Conservation (phyloP, 495 filamentous ascomycete genomes). For the Penicillium lividum region DNA sequence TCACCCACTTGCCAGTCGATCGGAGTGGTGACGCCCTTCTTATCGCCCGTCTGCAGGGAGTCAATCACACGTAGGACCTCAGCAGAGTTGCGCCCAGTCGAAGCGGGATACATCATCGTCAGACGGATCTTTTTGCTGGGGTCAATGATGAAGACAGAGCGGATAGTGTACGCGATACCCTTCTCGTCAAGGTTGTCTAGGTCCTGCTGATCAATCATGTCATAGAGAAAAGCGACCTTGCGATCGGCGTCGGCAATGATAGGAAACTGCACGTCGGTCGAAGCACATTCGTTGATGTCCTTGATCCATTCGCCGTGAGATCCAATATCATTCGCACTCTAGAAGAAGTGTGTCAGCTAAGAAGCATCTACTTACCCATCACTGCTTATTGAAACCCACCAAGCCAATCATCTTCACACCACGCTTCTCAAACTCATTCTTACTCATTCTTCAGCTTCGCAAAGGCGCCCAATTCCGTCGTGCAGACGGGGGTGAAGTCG, state of each 20-base stretch:
- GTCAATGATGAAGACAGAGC: slow-evolving; percentile 98
- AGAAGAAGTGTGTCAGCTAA: slow-evolving; percentile 51
- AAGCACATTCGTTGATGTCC: slow-evolving; percentile 92
- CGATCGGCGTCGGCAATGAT: slow-evolving; percentile 97
- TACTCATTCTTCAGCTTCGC: slow-evolving; percentile 62
- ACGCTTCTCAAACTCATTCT: slow-evolving; percentile 60
- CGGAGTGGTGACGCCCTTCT: slow-evolving; percentile 89
- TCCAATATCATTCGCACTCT: slow-evolving; percentile 52
- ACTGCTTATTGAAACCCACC: slow-evolving; percentile 34
- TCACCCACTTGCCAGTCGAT: slow-evolving; percentile 90
- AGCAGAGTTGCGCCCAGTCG: slow-evolving; percentile 93
- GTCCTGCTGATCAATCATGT: slow-evolving; percentile 93
- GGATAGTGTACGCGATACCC: slow-evolving; percentile 97
- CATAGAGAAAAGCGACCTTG: slow-evolving; percentile 87
- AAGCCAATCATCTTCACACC: slow-evolving; percentile 69
- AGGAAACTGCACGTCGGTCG: slow-evolving; percentile 81
- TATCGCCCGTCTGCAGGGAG: slow-evolving; percentile 95
- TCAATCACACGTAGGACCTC: slow-evolving; percentile 95
- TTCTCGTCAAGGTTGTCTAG: slow-evolving; percentile 89
- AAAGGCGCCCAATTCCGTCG: slow-evolving; percentile 69
- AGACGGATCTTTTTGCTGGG: slow-evolving; percentile 97
- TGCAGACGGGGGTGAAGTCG: slow-evolving; percentile 72
- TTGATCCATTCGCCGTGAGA: slow-evolving; percentile 77
- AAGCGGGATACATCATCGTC: slow-evolving; percentile 95
- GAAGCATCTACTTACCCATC: too few species aligned